Percentiles rank a stretch among this genome's conserved stretches.
Conservation (phyloP, 768 basidiomycete genomes). For the Lactarius quietus region DNA sequence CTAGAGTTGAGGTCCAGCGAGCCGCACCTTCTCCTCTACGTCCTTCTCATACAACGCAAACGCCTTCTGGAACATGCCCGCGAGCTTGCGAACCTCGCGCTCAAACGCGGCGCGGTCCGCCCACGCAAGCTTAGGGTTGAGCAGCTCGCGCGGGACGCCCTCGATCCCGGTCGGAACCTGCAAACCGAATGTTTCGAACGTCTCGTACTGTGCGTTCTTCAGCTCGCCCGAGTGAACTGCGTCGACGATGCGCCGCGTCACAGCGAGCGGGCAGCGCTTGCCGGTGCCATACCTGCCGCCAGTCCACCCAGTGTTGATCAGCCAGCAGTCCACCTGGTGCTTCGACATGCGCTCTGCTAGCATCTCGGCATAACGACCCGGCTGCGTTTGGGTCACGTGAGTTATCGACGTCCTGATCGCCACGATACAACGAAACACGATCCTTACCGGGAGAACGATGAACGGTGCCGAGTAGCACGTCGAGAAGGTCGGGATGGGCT, state of each 20-base stretch:
- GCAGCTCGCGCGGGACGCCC: conserved; percentile 86
- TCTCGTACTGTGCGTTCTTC: conserved; percentile 82
- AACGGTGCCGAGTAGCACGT: conserved; percentile 99
- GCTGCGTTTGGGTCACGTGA: conserved; percentile 40
- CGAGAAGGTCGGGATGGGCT: conserved; percentile 98
- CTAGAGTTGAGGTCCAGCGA: conserved; percentile 64
- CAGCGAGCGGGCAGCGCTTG: conserved; percentile 94
- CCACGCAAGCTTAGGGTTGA: conserved; percentile 90
- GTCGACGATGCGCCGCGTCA: conserved; percentile 94
- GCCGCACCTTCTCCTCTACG: conserved; percentile 73
- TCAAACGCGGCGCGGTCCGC: conserved; percentile 84
- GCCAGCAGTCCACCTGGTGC: conserved; percentile 90
- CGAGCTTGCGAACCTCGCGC: conserved; percentile 84
- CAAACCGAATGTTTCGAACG: conserved; percentile 78
- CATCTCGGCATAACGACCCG: conserved; percentile 95
- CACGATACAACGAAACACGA: conserved; percentile 21
- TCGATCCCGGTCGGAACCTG: conserved; percentile 78
- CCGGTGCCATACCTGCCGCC: conserved; percentile 91
- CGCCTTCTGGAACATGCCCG: conserved; percentile 90
- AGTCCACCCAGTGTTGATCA: conserved; percentile 98
- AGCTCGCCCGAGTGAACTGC: conserved; percentile 94
- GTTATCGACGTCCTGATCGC: not conserved
- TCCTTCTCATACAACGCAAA: conserved; percentile 90
- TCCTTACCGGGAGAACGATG: conserved; percentile 86
- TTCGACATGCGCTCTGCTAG: conserved; percentile 90